A percentile compares a stretch with the other conserved stretches of the same genome.
phyloP scores from a whole-genome alignment of 148 eudicot genomes.

The Limonium bicolor region DNA sequence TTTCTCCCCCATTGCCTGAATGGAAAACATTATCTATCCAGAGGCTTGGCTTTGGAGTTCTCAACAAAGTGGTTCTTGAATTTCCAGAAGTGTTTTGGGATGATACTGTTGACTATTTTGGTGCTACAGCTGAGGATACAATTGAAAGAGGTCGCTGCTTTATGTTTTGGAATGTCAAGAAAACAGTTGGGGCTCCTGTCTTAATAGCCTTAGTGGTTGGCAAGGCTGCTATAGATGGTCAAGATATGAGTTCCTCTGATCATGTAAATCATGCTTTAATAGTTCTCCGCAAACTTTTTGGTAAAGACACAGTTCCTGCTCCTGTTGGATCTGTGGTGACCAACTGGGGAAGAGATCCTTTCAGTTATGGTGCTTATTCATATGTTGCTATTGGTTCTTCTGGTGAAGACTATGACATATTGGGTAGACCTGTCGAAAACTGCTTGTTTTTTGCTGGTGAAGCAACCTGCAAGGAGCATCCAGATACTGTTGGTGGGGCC shows the following conservation, averaged over 20 bases:
- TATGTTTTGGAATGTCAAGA: slow-evolving; percentile 98
- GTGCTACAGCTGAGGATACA: slow-evolving; percentile 87
- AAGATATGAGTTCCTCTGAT: slow-evolving; percentile 39
- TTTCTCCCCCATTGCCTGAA: slow-evolving; percentile 77
- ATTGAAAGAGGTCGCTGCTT: slow-evolving; percentile 78
- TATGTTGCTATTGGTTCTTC: slow-evolving; percentile 96
- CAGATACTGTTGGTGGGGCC: slow-evolving; percentile 99
- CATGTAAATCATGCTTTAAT: slow-evolving; percentile 71
- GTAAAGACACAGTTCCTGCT: slow-evolving; percentile 54
- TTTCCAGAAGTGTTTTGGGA: slow-evolving; percentile 93
- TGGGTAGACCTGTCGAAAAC: slow-evolving; percentile 86
- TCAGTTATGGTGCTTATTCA: slow-evolving; percentile 93
- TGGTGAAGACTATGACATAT: slow-evolving; percentile 92
- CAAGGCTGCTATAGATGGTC: slow-evolving; percentile 88
- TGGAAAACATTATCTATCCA: slow-evolving; percentile 88
- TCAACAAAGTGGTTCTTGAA: slow-evolving; percentile 87
- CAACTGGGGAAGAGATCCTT: slow-evolving; percentile 98
- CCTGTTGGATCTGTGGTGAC: slow-evolving; percentile 93
- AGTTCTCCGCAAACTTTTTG: slow-evolving; percentile 82
- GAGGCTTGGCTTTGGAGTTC: slow-evolving; percentile 92
- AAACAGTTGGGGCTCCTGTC: slow-evolving; percentile 93
- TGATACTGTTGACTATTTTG: slow-evolving; percentile 92
- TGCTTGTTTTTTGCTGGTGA: slow-evolving; percentile 98
- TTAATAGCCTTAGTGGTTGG: slow-evolving; percentile 96
- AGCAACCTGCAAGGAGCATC: slow-evolving; percentile 99